Evolutionary conservation across 192 early-diverging fungal species (phyloP).

Genomic region (Obelidium mucronatum): DNA sequence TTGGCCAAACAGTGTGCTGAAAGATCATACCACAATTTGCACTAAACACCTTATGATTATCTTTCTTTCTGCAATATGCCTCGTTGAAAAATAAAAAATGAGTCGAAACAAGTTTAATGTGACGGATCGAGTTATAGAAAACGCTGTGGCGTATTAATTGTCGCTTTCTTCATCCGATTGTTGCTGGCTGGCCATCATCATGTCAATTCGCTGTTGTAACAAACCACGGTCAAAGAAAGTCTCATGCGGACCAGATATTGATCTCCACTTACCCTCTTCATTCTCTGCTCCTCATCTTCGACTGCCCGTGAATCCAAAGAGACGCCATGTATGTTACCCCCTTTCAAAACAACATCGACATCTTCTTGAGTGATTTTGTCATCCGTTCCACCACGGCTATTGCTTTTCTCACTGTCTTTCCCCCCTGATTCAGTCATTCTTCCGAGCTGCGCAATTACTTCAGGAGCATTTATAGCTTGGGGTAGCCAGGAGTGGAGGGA

Average conservation of each 20-base stretch:
- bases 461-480: conserved; percentile 47
- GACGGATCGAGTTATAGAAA: no score
- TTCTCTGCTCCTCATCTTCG: conserved; percentile 45
- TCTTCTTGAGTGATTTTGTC: conserved; percentile 38
- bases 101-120: no score
- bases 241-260: neutral
- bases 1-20: no score
- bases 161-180: no score
- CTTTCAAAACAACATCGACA: conserved; percentile 40
- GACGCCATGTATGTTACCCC: neutral
- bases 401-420: neutral
- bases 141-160: no score
- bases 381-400: neutral
- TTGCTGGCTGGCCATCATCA: no score
- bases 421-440: conserved; percentile 15
- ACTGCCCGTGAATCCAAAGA: conserved; percentile 38
- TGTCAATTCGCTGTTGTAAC: no score
- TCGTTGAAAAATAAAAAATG: no score
- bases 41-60: no score
- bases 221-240: neutral
- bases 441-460: conserved; percentile 30
- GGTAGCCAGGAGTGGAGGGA: conserved; percentile 47
- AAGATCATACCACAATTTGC: no score
- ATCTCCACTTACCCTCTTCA: conserved; percentile 22
- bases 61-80: no score